Percentiles rank a stretch among this genome's conserved stretches.
Evolutionary conservation across 164 flowering plant genomes (phyloP).

Genomic region (Litsea cubeba): DNA sequence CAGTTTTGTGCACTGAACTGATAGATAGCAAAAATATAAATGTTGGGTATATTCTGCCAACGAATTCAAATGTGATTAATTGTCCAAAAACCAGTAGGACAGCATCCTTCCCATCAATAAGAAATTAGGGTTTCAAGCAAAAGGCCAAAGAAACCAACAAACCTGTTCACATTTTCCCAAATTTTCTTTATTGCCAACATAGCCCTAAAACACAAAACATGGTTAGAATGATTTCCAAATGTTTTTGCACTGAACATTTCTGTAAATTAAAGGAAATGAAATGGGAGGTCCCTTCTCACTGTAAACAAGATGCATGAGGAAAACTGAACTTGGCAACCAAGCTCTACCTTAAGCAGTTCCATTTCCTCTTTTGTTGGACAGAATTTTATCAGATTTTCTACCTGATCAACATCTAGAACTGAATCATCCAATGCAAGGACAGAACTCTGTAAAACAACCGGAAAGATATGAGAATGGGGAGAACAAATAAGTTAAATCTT

Average conservation of each 20-base stretch:
- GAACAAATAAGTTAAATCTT: neutral
- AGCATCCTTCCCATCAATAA: neutral
- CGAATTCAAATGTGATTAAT: neutral
- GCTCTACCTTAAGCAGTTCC: slow-evolving; percentile 74
- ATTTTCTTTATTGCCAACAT: slow-evolving; percentile 72
- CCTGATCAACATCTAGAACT: slow-evolving; percentile 83
- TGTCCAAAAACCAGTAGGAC: neutral
- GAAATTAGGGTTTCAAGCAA: too few relatives aligned
- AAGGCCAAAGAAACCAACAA: slow-evolving; percentile 7
- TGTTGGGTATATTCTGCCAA: neutral
- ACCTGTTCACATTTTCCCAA: slow-evolving; percentile 97
- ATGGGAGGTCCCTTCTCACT: neutral
- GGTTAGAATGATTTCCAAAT: neutral
- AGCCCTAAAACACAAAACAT: slow-evolving; percentile 48
- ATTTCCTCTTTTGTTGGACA: slow-evolving; percentile 97
- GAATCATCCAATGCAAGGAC: slow-evolving; percentile 87
- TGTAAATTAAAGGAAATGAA: neutral
- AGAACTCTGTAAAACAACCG: slow-evolving; percentile 46
- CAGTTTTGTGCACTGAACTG: neutral
- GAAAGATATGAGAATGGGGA: neutral
- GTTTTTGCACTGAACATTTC: neutral
- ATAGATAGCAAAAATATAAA: neutral
- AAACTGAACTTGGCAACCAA: neutral
- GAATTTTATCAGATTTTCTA: slow-evolving; percentile 93
- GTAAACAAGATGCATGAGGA: neutral